Conservation (phyloP, 495 filamentous ascomycete species). For the Tuber indicum region DNA sequence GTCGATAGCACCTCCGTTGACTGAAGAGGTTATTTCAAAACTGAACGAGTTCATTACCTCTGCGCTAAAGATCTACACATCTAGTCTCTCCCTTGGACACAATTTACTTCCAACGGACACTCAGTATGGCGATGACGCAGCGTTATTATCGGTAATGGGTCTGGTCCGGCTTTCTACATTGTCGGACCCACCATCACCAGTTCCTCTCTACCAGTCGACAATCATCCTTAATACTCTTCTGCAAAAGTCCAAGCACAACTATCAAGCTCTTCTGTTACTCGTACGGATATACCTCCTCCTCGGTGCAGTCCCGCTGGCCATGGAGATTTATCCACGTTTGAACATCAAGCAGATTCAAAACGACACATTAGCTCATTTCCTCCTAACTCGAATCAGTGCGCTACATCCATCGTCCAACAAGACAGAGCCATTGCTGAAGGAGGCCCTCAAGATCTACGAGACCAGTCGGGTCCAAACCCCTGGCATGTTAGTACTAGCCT, state of each 20-base stretch:
- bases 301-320: conserved; percentile 52
- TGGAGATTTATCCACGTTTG: conserved; percentile 50
- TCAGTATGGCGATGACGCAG: conserved; percentile 54
- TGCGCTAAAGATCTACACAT: conserved; percentile 49
- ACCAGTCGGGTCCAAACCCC: conserved; percentile 38
- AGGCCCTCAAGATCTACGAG: conserved; percentile 39
- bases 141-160: conserved; percentile 53
- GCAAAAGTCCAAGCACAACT: conserved; percentile 53
- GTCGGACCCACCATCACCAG: conserved; percentile 22
- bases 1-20: conserved; percentile 21
- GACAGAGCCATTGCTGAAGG: conserved; percentile 19
- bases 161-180: conserved; percentile 47
- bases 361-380: conserved; percentile 54
- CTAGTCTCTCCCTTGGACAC: conserved; percentile 36
- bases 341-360: conserved; percentile 58
- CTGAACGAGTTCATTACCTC: conserved; percentile 47
- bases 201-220: conserved; percentile 50
- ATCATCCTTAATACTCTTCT: conserved; percentile 50
- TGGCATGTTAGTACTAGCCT: conserved; percentile 41
- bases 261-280: conserved; percentile 53
- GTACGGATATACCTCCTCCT: conserved; percentile 52
- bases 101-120: conserved; percentile 50
- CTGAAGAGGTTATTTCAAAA: conserved; percentile 41
- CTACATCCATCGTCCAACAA: conserved; percentile 43
- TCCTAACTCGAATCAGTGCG: conserved; percentile 55